phyloP scores from a whole-genome alignment of 164 flowering plant species.

The Chimonanthus salicifolius region DNA sequence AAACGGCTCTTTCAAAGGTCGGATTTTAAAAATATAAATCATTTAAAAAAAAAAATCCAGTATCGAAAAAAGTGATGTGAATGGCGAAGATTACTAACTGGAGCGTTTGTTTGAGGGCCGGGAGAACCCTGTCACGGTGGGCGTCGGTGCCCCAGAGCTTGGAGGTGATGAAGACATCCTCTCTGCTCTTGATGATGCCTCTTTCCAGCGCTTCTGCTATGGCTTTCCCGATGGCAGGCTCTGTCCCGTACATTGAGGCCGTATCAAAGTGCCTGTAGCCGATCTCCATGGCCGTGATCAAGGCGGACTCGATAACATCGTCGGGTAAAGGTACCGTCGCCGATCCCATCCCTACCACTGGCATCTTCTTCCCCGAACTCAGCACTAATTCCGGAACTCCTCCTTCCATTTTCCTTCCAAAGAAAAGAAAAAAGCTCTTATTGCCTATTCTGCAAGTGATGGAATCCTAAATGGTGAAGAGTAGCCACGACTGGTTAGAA shows the following conservation, averaged over 20 bases:
- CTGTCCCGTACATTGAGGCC: conserved; percentile 22
- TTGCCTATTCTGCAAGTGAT: too few species aligned
- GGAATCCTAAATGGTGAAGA: too few species aligned
- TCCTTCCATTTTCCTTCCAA: neutral
- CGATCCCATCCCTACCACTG: conserved; percentile 19
- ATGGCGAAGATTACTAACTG: conserved; percentile 10
- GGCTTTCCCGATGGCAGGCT: conserved; percentile 29
- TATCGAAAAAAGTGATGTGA: neutral
- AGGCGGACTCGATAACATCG: neutral
- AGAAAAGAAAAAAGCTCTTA: too few species aligned
- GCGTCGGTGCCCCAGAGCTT: conserved; percentile 32
- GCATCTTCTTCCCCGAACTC: conserved; percentile 20
- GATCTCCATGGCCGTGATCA: conserved; percentile 23
- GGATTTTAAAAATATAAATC: too few species aligned
- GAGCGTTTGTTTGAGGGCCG: conserved; percentile 28
- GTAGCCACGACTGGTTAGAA: too few species aligned
- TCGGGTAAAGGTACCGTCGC: neutral
- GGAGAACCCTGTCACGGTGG: conserved; percentile 26
- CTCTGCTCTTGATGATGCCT: conserved; percentile 28
- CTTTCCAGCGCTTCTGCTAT: conserved; percentile 24
- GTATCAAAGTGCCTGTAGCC: conserved; percentile 40
- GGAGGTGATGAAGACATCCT: conserved; percentile 35
- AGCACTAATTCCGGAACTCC: neutral
- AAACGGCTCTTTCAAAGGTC: too few species aligned
- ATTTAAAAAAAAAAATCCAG: too few species aligned